phyloP scores from a whole-genome alignment of 73 alveolate genomes.

The Halteria grandinella region DNA sequence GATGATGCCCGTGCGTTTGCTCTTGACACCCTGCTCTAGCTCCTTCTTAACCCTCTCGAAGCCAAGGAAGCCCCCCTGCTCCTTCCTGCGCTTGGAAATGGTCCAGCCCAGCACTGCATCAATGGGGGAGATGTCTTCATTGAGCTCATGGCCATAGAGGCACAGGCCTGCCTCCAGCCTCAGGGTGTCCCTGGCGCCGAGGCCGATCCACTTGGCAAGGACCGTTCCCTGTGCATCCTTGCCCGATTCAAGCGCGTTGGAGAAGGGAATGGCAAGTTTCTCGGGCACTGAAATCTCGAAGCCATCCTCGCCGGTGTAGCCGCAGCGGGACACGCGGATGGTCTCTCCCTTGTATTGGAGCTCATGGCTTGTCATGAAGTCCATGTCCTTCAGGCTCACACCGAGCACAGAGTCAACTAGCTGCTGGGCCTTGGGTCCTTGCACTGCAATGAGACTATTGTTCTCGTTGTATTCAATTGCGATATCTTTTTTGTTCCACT shows the following conservation, averaged over 20 bases:
- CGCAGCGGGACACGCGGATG: slow-evolving; percentile 79
- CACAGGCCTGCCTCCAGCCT: slow-evolving; percentile 97
- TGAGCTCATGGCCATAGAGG: slow-evolving; percentile 88
- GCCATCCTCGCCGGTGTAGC: slow-evolving; percentile 98
- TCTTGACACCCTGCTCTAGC: slow-evolving; percentile 52
- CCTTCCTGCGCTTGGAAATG: slow-evolving; percentile 70
- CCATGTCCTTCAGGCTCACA: slow-evolving; percentile 51
- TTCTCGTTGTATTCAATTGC: slow-evolving; percentile 45
- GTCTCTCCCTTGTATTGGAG: slow-evolving; percentile 21
- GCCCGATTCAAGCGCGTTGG: slow-evolving; percentile 60
- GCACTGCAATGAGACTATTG: slow-evolving; percentile 34
- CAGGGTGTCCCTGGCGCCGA: slow-evolving; percentile 96
- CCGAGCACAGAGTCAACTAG: slow-evolving; percentile 62
- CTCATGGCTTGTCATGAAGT: slow-evolving; percentile 65
- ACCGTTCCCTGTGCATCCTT: slow-evolving; percentile 64
- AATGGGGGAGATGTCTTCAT: slow-evolving; percentile 74
- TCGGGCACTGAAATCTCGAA: slow-evolving; percentile 81
- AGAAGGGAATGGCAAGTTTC: slow-evolving; percentile 63
- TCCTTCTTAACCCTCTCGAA: slow-evolving; percentile 62
- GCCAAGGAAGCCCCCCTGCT: slow-evolving; percentile 75
- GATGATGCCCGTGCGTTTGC: slow-evolving; percentile 71
- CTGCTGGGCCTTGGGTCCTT: slow-evolving; percentile 82
- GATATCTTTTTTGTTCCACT: slow-evolving; percentile 65
- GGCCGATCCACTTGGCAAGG: slow-evolving; percentile 74
- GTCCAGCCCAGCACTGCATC: slow-evolving; percentile 91